Base-by-base conservation (phyloP, 2,329 filamentous ascomycete genomes). In the Fusarium succisae region DNA sequence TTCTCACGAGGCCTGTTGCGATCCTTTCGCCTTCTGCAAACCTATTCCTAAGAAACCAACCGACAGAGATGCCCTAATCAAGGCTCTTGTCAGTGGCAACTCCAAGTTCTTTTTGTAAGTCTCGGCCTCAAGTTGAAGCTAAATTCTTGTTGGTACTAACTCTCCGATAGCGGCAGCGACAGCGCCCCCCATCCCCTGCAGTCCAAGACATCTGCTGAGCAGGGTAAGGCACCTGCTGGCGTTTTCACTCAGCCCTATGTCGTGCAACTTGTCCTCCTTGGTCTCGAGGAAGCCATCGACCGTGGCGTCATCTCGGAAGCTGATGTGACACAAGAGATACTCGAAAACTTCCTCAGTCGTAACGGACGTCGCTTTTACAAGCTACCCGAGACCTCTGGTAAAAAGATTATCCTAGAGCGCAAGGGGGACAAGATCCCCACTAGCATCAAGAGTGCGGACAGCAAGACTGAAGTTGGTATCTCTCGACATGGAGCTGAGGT, bases 201-300 rank as follows among this genome's bases (percentile, higher is more conserved):
- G n/a, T 87, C 88, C 68, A 94, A 94, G 83, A 86, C 80, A 2
- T 77, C 77, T 24, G 81, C 80, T 12, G 79, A 79, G 59, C 87
- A 84, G 56, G 86, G 86, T 54, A 87, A 85, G 79, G 88, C 91
- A 2, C 89, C 92, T 1, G 93, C 93, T 0, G 93, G 93, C 9
- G 93, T 95, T 48, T 96, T 94, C 81, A 95, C 93, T 3, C 93
- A 96, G 83, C 91, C 92, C 8, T 91, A 91, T 79, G 91, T 90
- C 0, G 86, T 91, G 5, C 90, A 90, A 62, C 86, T 91, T 54
- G 91, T 94, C 53, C 83, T 94, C 30, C 78, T 84, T 39, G 88
- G 86, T 2, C 83, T 94, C 45, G 89, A 93, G 81, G 88, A 90
- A 75, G 92, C 87, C 9, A 84, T 92, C 8, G 84, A 85, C 69